Conservation (phyloP, 1,139 yeast genomes). For the Geotrichum reessii region DNA sequence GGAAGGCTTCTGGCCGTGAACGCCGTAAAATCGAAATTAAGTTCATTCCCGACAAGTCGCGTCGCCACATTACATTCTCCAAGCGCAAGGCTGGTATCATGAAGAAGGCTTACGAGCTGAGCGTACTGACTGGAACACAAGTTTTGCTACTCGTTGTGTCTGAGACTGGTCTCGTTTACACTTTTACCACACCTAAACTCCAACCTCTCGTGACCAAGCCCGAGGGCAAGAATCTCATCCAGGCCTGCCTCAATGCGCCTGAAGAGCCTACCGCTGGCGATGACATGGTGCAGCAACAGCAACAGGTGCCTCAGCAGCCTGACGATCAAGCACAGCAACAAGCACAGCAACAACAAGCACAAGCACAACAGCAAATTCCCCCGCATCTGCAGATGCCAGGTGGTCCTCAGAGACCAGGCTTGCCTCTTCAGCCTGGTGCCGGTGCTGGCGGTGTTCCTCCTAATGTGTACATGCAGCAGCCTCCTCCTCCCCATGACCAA, state of each 20-base stretch:
- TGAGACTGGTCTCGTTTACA: slow-evolving; percentile 95
- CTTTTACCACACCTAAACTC: slow-evolving; percentile 96
- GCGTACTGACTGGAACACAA: slow-evolving; percentile 95
- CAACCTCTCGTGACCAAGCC: slow-evolving; percentile 96
- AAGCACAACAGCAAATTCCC: slow-evolving; percentile 3
- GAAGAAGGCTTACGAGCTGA: slow-evolving; percentile 94
- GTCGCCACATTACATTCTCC: slow-evolving; percentile 95
- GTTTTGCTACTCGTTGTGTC: slow-evolving; percentile 88
- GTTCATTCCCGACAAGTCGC: slow-evolving; percentile 92
- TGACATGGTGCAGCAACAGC: slow-evolving; percentile 6
- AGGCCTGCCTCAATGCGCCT: slow-evolving; percentile 61
- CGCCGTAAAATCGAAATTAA: slow-evolving; percentile 95
- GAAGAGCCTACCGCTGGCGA: slow-evolving; percentile 9
- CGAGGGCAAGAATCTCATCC: slow-evolving; percentile 93
- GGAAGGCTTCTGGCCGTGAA: slow-evolving; percentile 61
- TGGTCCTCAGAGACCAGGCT: neutral
- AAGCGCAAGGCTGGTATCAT: slow-evolving; percentile 98
- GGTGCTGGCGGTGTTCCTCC: slow-evolving; percentile 1
- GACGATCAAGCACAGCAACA: slow-evolving; percentile 35
- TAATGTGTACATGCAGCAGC: slow-evolving; percentile 1
- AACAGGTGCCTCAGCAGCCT: slow-evolving; percentile 59
- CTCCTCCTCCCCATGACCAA: slow-evolving; percentile 2
- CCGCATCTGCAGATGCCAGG: neutral
- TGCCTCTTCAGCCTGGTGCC: slow-evolving; percentile 1
- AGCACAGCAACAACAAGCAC: slow-evolving; percentile 1